Base-by-base conservation (phyloP, 331 rosid species). In the Acacia concinna region DNA sequence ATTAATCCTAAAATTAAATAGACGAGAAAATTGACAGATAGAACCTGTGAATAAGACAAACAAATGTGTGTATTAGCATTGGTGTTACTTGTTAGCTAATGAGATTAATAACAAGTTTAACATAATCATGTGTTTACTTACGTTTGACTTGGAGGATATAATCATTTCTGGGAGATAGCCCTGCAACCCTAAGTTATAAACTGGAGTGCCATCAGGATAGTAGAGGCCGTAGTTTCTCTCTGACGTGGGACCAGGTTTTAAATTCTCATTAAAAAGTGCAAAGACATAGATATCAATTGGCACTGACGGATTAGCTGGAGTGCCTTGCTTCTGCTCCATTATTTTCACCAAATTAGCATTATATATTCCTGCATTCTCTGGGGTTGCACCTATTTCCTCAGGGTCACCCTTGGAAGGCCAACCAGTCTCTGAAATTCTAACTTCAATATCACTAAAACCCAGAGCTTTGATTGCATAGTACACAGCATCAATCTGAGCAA, bases 331-430 rank as follows among this genome's bases (percentile, higher is more conserved):
- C 86, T 87, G 83, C 67, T 65, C 78, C 73, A 95, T 88, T 60
- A 85, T 85, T 75, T 77, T 86, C 77, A 95, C 47, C 81, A 95
- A 81, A 80, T 95, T 95, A 11, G 90, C 83, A 67, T 95, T 87
- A 62, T 95, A 95, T 46, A 91, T 41, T 71, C 87, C 92, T 0
- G 99, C 99, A 78, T 95, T 95, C 71, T 85, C 81, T 5, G 85
- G 88, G 5, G 91, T 90, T 17, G 98, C 99, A 18, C 99, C 99
- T 73, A 78, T 56, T 81, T 95, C 99, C 31, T 93, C 81, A 2
- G 78, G 59, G 59, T 93, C 97, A 6, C 99, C 99, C 69, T 84
- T 85, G 0, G 99, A 95, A 31, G 99, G 99, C 99, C 99, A 95
- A 47, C 99, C 99, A 0, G 99, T 95, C 57, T 95, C 99, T 0